Percentiles rank a stretch among this genome's conserved stretches.
phyloP scores from a whole-genome alignment of 345 rosid species.

The Kernera saxatilis region DNA sequence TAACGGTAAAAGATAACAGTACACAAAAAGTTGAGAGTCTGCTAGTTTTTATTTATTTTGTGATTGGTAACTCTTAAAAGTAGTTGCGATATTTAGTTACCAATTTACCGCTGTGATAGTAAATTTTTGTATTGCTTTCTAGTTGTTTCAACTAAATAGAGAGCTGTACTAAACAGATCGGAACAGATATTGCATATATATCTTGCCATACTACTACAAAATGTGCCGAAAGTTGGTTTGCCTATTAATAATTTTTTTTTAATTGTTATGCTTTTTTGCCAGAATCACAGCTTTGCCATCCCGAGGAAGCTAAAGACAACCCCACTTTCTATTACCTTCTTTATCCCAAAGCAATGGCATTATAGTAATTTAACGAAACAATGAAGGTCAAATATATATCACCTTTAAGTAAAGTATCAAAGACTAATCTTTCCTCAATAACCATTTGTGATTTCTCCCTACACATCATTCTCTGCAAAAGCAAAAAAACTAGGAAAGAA shows the following conservation, averaged over 20 bases:
- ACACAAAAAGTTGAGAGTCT: too few species aligned
- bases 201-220: too few species aligned
- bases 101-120: too few species aligned
- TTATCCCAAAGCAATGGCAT: not conserved
- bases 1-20: too few species aligned
- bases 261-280: not conserved
- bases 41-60: too few species aligned
- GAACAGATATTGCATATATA: too few species aligned
- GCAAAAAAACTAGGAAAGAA: not conserved
- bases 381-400: not conserved
- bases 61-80: too few species aligned
- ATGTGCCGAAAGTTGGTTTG: not conserved
- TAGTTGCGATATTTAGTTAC: too few species aligned
- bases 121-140: too few species aligned
- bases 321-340: not conserved
- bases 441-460: not conserved
- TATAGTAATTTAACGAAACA: not conserved
- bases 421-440: not conserved
- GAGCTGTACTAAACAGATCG: too few species aligned
- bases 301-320: not conserved
- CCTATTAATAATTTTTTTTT: too few species aligned
- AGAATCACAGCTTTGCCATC: constrained; percentile 2
- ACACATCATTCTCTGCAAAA: not conserved
- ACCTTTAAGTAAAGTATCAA: constrained; percentile 5
- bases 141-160: too few species aligned